Conservation (phyloP, 768 basidiomycete species). For the Hebeloma cylindrosporum region DNA sequence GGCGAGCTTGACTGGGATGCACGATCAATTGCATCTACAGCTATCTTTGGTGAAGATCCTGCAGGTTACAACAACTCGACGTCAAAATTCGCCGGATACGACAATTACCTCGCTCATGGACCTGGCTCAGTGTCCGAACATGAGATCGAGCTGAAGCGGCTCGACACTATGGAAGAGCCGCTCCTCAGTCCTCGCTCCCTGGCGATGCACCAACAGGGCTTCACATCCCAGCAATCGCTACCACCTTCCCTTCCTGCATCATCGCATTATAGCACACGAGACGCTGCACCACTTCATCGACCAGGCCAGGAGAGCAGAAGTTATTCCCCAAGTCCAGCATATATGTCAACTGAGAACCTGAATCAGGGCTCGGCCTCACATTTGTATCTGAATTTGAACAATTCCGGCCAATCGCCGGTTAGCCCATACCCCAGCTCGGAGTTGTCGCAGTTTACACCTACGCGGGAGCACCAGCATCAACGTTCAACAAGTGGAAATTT, state of each 20-base stretch:
- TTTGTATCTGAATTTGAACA: no score
- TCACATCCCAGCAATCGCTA: conserved; percentile 40
- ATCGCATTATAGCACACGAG: conserved; percentile 37
- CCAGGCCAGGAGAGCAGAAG: conserved; percentile 49
- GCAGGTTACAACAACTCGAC: conserved; percentile 36
- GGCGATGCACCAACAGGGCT: conserved; percentile 36
- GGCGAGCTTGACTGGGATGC: conserved; percentile 90
- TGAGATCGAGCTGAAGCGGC: conserved; percentile 54
- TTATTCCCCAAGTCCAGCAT: conserved; percentile 40
- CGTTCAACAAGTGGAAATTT: conserved; percentile 23
- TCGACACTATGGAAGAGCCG: conserved; percentile 63
- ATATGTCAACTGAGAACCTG: conserved; percentile 29
- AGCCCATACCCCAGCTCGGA: conserved; percentile 18
- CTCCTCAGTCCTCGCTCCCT: conserved; percentile 43
- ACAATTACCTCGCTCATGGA: conserved; percentile 56
- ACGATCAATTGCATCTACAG: conserved; percentile 67
- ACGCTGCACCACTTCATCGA: conserved; percentile 66
- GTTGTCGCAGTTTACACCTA: conserved; percentile 16
- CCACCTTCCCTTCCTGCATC: conserved; percentile 42
- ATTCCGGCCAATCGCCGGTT: conserved; percentile 15
- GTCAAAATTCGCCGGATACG: conserved; percentile 43
- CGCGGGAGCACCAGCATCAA: conserved; percentile 19
- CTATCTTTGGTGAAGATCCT: conserved; percentile 49
- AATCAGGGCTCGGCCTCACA: conserved; percentile 15
- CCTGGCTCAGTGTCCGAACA: conserved; percentile 29